A percentile compares a stretch with the other conserved stretches of the same genome.
Evolutionary conservation across 768 basidiomycete genomes (phyloP).

Genomic region (Podaxis carcinomalis): DNA sequence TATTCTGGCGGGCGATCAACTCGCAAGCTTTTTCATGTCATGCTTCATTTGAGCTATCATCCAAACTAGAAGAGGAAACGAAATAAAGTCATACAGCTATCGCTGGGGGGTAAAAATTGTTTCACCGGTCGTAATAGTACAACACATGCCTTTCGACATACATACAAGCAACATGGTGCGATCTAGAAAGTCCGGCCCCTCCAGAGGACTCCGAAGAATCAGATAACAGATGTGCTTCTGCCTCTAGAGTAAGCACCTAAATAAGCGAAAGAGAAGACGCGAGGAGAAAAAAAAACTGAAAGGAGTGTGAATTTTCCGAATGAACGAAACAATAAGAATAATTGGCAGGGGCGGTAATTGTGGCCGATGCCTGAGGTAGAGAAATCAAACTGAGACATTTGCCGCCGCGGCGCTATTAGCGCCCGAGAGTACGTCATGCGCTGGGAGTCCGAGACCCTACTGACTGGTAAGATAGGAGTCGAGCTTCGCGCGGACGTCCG

Average conservation of each 20-base stretch:
- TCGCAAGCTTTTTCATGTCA: not conserved
- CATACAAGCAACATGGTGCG: conserved; percentile 3
- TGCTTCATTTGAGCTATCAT: not conserved
- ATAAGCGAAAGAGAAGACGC: not conserved
- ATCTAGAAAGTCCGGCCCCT: conserved; percentile 11
- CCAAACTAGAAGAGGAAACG: not conserved
- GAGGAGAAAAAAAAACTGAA: not conserved
- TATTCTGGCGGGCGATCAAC: not conserved
- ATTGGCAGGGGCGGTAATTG: not conserved
- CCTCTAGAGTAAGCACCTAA: conserved; percentile 9
- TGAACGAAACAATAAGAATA: conserved; percentile 10
- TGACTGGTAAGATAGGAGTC: conserved; percentile 33
- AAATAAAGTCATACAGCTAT: conserved; percentile 6
- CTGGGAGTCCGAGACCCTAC: conserved; percentile 5
- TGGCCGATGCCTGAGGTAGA: conserved; percentile 6
- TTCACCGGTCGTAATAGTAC: conserved; percentile 1
- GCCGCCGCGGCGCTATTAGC: not conserved
- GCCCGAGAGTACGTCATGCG: conserved; percentile 1
- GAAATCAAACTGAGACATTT: not conserved
- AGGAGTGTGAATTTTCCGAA: conserved; percentile 1
- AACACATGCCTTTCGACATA: conserved; percentile 6
- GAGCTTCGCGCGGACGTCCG: conserved; percentile 17
- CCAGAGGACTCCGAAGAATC: conserved; percentile 3
- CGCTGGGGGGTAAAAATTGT: not conserved
- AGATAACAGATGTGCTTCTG: conserved; percentile 46